Percentiles rank a stretch among this genome's conserved stretches.
Evolutionary conservation across 257 asterid species (phyloP).

Genomic region (Gentiana straminea): DNA sequence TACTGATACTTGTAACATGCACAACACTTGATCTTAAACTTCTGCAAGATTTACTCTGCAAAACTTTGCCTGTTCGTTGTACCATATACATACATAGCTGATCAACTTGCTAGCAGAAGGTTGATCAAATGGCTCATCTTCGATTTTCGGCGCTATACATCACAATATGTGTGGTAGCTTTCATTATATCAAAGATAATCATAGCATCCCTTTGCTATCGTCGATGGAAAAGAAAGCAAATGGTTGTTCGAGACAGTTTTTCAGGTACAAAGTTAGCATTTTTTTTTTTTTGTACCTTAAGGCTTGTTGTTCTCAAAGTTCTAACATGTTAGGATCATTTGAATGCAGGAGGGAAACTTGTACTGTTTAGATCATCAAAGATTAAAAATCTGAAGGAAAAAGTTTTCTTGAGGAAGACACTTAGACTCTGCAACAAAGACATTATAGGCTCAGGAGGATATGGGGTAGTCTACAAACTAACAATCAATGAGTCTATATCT

Average conservation of each 20-base stretch:
- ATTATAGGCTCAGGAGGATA: slow-evolving; percentile 80
- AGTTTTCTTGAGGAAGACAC: slow-evolving; percentile 47
- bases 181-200: slow-evolving; percentile 53
- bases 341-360: slow-evolving; percentile 71
- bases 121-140: slow-evolving; percentile 25
- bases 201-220: slow-evolving; percentile 68
- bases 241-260: slow-evolving; percentile 37
- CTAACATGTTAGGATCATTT: neutral
- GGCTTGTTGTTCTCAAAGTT: neutral
- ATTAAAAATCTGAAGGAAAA: slow-evolving; percentile 33
- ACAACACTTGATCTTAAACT: too few relatives aligned
- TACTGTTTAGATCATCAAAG: slow-evolving; percentile 52
- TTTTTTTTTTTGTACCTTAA: neutral
- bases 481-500: slow-evolving; percentile 29
- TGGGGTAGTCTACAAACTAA: slow-evolving; percentile 76
- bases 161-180: slow-evolving; percentile 60
- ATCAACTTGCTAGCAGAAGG: neutral
- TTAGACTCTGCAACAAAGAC: slow-evolving; percentile 70
- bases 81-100: too few relatives aligned
- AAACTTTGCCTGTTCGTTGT: too few relatives aligned
- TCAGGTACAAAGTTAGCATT: slow-evolving; percentile 24
- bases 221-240: slow-evolving; percentile 57
- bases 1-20: too few relatives aligned
- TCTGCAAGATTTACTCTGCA: too few relatives aligned
- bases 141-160: slow-evolving; percentile 34